Conservation (phyloP, 441 rosid genomes). For the Mallotus repandus region DNA sequence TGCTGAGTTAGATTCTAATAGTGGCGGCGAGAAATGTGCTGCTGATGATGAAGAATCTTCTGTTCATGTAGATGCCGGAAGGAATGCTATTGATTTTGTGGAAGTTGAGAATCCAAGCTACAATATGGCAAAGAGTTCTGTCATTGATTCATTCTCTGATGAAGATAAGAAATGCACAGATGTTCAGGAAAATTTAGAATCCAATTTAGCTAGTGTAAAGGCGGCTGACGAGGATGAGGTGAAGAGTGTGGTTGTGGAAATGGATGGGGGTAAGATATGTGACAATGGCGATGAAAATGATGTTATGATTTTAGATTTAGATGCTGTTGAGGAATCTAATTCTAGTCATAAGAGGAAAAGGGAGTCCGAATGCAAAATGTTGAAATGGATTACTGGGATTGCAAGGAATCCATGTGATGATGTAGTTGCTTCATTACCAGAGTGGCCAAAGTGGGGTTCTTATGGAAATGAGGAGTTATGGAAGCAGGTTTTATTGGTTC, state of each 20-base stretch:
- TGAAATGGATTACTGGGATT: conserved; percentile 59
- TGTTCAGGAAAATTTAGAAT: conserved; percentile 21
- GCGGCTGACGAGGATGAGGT: conserved; percentile 27
- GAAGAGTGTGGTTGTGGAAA: conserved; percentile 29
- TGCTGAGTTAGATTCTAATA: conserved; percentile 17
- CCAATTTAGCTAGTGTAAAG: conserved; percentile 21
- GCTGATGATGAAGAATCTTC: conserved; percentile 31
- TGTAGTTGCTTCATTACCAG: conserved; percentile 49
- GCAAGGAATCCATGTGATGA: conserved; percentile 65
- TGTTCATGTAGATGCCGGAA: conserved; percentile 23
- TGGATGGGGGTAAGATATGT: conserved; percentile 25
- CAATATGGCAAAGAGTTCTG: conserved; percentile 29
- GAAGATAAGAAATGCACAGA: conserved; percentile 27
- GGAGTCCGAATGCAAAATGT: conserved; percentile 38
- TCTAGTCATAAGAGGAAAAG: conserved; percentile 49
- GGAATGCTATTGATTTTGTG: conserved; percentile 25
- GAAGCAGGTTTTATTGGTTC: conserved; percentile 68
- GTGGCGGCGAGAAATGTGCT: conserved; percentile 25
- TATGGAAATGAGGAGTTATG: conserved; percentile 58
- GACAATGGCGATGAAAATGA: conserved; percentile 24
- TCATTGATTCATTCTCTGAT: conserved; percentile 22
- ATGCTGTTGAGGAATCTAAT: conserved; percentile 17
- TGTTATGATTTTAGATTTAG: conserved; percentile 18
- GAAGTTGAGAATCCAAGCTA: conserved; percentile 26
- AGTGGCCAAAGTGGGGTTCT: conserved; percentile 63